Evolutionary conservation across 768 basidiomycete genomes (phyloP), one percentile per base, ranked within the genome.

Genomic region (Kwoniella dendrophila): DNA sequence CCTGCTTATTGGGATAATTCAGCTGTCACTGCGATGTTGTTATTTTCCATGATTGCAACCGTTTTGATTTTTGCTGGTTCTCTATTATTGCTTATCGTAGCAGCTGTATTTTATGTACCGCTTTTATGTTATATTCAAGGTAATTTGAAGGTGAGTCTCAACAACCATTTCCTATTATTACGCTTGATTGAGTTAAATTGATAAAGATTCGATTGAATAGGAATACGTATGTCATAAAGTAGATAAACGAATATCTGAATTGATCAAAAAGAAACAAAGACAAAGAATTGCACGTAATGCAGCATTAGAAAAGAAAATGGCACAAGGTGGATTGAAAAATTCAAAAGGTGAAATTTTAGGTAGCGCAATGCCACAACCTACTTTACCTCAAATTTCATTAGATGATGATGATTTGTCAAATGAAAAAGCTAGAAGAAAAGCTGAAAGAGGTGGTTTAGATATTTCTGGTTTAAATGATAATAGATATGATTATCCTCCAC

Each of bases 151-250:
- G 90, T 88, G 65, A 60, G 80, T 64, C 32, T 34, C 11, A 53
- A n/a, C n/a, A n/a, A n/a, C n/a, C n/a, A n/a, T n/a, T n/a, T n/a
- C n/a, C n/a, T n/a, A n/a, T n/a, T n/a, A n/a, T n/a, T n/a, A n/a
- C n/a, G n/a, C n/a, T 49, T 63, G 14, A 66, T 24, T 50, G 10
- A 8, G 3, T 18, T 18, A 30, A 50, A 30, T 20, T 53, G 32
- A 53, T 36, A 16, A 26, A 20, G 7, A 0, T n/a, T 5, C 32
- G 29, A 33, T 16, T 26, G 32, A 3, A 14, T 66, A 91, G 88
- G 95, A 99, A 84, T 97, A 96, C 81, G 91, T 90, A 79, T 97
- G 94, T 78, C 92, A 98, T 83, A 96, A 97, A 80, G 92, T 97
- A 51, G 95, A 99, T 82, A 97, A 97, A 90, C 92, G 95, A 66